Conservation (phyloP, 2,329 filamentous ascomycete species). For the Xylariaceae sp. region DNA sequence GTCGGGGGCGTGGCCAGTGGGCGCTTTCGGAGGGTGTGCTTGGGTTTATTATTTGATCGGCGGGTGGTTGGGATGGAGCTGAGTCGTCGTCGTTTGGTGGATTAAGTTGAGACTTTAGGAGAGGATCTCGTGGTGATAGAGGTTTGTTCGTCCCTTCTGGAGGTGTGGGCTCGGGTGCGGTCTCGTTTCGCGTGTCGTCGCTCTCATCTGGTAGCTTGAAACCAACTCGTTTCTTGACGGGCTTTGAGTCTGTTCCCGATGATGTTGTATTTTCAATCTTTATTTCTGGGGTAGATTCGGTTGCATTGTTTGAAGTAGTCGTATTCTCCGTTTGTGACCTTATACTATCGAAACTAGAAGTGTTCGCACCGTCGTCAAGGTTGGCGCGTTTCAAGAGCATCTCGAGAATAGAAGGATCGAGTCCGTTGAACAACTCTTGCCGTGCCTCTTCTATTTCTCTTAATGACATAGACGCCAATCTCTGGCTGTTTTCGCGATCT, state of each 20-base stretch:
- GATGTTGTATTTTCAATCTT: conserved; percentile 24
- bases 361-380: conserved; percentile 58
- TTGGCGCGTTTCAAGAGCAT: conserved; percentile 72
- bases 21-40: conserved; percentile 28
- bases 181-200: not conserved
- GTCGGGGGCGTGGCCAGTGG: conserved; percentile 59
- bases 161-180: not conserved
- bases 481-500: conserved; percentile 74
- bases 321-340: conserved; percentile 12
- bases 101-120: not conserved
- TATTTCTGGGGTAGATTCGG: conserved; percentile 19
- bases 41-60: conserved; percentile 16
- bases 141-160: conserved; percentile 13
- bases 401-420: conserved; percentile 74
- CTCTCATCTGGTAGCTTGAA: not conserved
- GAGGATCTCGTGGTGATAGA: conserved; percentile 10
- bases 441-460: conserved; percentile 78
- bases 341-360: conserved; percentile 41
- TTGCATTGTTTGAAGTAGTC: conserved; percentile 1
- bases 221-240: not conserved
- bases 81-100: conserved; percentile 14
- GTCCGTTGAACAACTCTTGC: conserved; percentile 70
- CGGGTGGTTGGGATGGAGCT: conserved; percentile 13
- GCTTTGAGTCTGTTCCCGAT: conserved; percentile 1
- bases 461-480: conserved; percentile 72